Evolutionary conservation across 2,329 filamentous ascomycete species (phyloP).

Genomic region (Scedosporium aurantiacum): DNA sequence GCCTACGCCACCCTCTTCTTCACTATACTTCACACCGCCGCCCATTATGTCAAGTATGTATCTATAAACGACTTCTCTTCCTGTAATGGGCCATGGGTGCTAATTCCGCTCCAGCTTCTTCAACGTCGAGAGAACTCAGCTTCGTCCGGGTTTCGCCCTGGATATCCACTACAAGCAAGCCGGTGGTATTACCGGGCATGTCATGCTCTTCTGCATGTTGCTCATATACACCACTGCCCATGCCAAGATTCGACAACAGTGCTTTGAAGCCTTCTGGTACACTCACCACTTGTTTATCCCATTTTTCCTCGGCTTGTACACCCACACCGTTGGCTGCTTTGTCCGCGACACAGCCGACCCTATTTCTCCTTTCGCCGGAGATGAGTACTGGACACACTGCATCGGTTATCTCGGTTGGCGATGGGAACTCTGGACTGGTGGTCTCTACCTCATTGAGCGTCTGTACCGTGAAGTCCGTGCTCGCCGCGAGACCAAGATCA

Average conservation of each 20-base stretch:
- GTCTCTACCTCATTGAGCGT: slow-evolving; percentile 75
- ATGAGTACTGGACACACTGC: slow-evolving; percentile 81
- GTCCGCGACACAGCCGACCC: slow-evolving; percentile 67
- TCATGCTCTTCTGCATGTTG: slow-evolving; percentile 99
- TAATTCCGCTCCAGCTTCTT: slow-evolving; percentile 57
- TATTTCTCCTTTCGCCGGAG: slow-evolving; percentile 74
- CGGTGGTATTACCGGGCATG: slow-evolving; percentile 87
- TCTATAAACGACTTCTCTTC: neutral
- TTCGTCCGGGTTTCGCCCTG: slow-evolving; percentile 69
- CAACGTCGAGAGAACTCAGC: slow-evolving; percentile 79
- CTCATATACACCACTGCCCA: slow-evolving; percentile 97
- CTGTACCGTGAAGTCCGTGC: slow-evolving; percentile 84
- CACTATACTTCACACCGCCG: slow-evolving; percentile 61
- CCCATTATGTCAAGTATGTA: slow-evolving; percentile 87
- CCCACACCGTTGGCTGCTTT: slow-evolving; percentile 92
- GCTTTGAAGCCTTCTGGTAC: slow-evolving; percentile 98
- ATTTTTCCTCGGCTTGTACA: slow-evolving; percentile 87
- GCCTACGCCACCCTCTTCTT: slow-evolving; percentile 84
- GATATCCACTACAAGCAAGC: slow-evolving; percentile 86
- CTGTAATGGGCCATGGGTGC: slow-evolving; percentile 10
- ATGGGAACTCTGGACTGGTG: slow-evolving; percentile 85
- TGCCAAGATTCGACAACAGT: slow-evolving; percentile 86
- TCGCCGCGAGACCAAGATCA: slow-evolving; percentile 75
- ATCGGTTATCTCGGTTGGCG: slow-evolving; percentile 94
- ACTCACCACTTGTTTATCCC: slow-evolving; percentile 98